Conservation (phyloP, 768 basidiomycete genomes). For the Lactarius deliciosus region DNA sequence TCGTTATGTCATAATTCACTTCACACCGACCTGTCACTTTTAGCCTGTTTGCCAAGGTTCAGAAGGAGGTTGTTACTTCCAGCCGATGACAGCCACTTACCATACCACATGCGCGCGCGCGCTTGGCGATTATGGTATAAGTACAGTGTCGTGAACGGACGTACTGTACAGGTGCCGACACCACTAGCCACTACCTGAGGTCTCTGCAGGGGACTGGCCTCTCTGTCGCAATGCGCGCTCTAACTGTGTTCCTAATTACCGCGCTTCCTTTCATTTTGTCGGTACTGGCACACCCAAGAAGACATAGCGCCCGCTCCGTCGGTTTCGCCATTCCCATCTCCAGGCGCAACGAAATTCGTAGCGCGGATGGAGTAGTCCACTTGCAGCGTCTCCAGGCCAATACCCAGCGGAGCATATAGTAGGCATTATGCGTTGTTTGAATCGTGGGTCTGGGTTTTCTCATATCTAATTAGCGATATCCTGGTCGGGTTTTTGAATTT, state of each 20-base stretch:
- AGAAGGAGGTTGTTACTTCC: not conserved
- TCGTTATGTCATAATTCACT: no score
- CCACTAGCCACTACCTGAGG: not conserved
- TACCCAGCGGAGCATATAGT: not conserved
- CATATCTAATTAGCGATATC: slow-evolving; percentile 1
- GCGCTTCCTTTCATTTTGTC: not conserved
- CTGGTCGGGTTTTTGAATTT: not conserved
- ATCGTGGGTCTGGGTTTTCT: not conserved
- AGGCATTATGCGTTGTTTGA: not conserved
- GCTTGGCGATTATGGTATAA: not conserved
- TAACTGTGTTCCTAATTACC: not conserved
- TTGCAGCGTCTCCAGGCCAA: not conserved
- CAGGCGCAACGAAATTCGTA: not conserved
- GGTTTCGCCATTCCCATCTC: slow-evolving; percentile 5
- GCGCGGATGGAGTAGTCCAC: not conserved
- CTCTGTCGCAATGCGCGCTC: not conserved
- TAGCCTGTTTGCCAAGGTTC: no score
- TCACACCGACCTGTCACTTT: no score
- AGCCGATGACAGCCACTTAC: not conserved
- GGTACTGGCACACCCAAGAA: not conserved
- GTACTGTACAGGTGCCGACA: not conserved
- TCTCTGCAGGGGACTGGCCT: not conserved
- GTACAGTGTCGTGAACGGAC: not conserved
- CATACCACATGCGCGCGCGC: not conserved
- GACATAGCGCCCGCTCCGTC: not conserved